Percentiles rank a stretch among this genome's conserved stretches.
These are phyloP conservation scores for Aciculoconidium aculeatum DNA, from an alignment of 805 yeast genomes.

Conservation along the genomic window DNA sequence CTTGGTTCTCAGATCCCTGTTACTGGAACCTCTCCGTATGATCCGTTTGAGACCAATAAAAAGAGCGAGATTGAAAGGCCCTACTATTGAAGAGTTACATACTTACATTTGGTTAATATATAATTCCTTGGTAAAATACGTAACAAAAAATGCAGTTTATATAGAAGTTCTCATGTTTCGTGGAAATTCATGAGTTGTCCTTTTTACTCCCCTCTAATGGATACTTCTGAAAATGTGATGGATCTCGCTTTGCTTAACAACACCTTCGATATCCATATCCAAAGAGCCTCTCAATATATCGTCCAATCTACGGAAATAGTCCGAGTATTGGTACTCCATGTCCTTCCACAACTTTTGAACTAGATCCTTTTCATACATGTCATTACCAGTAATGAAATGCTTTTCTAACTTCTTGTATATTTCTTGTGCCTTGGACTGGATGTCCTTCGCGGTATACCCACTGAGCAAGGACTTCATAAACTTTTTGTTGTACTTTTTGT, in stretches of 20 bases:
- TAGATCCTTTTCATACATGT: conserved; percentile 47
- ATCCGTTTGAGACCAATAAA: conserved; percentile 13
- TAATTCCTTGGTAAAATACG: too few species aligned
- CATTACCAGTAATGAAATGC: conserved; percentile 41
- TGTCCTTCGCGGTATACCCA: conserved; percentile 53
- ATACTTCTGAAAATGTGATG: conserved; percentile 44
- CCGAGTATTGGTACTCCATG: conserved; percentile 57
- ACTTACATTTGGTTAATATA: conserved; percentile 4
- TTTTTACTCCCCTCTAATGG: too few species aligned
- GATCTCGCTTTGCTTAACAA: conserved; percentile 50
- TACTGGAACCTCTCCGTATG: conserved; percentile 18
- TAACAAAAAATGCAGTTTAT: too few species aligned
- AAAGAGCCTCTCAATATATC: conserved; percentile 46
- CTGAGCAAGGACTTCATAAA: conserved; percentile 52
- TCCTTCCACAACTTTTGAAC: conserved; percentile 65
- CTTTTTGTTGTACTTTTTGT: conserved; percentile 59
- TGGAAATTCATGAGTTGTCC: too few species aligned
- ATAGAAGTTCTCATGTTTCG: too few species aligned
- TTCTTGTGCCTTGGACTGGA: conserved; percentile 48
- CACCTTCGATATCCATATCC: conserved; percentile 48
- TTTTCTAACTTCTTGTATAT: conserved; percentile 51
- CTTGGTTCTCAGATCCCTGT: conserved; percentile 33
- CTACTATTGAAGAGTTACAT: conserved; percentile 7
- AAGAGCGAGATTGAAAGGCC: neutral
- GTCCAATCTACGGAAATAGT: conserved; percentile 49